Evolutionary conservation across 257 asterid species (phyloP), one percentile per base, ranked within the genome.

Genomic region (Fraxinus quadrangulata): DNA sequence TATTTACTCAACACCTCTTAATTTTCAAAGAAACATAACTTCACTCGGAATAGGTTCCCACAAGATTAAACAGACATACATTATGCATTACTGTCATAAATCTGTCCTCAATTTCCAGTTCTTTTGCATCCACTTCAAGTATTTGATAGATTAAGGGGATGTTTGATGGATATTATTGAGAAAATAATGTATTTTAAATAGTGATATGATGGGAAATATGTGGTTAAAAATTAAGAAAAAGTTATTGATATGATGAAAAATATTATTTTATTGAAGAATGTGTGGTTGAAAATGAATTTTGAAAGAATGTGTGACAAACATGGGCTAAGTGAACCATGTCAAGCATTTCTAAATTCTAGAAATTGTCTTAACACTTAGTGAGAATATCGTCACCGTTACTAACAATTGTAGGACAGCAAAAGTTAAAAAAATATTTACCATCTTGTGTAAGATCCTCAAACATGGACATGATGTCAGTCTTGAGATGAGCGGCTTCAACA

Each of bases 401-500:
- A 54, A 54, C 26, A 54, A 54, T 6, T 3, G n/a, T 1, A 54
- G 9, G 65, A 54, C 65, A 0, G 65, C 7, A 54, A 17, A 21
- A 16, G 70, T 8, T 30, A 42, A 68, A 45, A 68, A 24, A 23
- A 13, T 37, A 71, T 59, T 76, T 87, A 90, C 94, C 97, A 79
- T 90, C 96, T 74, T 92, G 92, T 3, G 89, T 89, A 63, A 92
- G 90, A 85, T 92, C 90, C 83, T 89, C 91, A 73, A 90, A 90
- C 96, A 92, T 90, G 63, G 91, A 71, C 84, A 88, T 84, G 81
- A 84, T 76, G 54, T 78, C 80, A 72, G 72, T 78, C 81, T 75
- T 84, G 83, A 84, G 70, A 72, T 84, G 63, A 51, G 80, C 71
- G 21, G 75, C 77, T 21, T 84, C 87, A 81, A 84, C 76, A 7